Evolutionary conservation across 2,329 filamentous ascomycete genomes (phyloP), one percentile per base, ranked within the genome.

Genomic region (Trichoderma sp.): DNA sequence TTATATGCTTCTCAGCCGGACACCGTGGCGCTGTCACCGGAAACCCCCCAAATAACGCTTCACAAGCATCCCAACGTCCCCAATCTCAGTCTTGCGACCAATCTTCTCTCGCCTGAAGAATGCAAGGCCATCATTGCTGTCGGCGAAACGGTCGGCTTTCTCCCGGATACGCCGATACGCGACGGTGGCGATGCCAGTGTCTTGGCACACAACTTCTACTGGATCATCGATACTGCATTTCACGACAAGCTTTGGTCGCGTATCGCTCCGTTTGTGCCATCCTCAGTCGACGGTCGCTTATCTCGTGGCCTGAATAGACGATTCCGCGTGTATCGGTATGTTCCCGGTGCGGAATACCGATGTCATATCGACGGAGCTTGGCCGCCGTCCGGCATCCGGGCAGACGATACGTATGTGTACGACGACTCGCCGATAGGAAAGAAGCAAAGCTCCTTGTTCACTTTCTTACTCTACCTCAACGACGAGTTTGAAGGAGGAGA

Each of bases 201-300:
- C 54, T 75, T 90, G 1, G 88, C 88, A 0, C 88, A 91, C 77
- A 91, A 90, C 74, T 90, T 91, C 69, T 90, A 90, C 78, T 91
- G 88, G 88, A 80, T 91, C 9, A 80, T 87, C 14, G 88, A 91
- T 69, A 78, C 80, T 24, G 78, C 80, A 0, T 90, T 90, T 73
- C 84, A 88, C 70, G 82, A 88, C 64, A 81, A 78, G 15, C 79
- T 91, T 1, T 91, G 88, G 88, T 74, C 78, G 0, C 82, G 88
- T 15, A 83, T 91, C 2, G 76, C 81, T 3, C 76, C 81, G 0
- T 87, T 86, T 55, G 82, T 91, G 0, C 88, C 89, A 0, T 72
- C 77, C 0, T 75, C 76, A 0, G 78, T 89, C 1, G 80, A 81
- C 15, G 88, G 88, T 0, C 84, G 83, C 43, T 73, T 78, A 24